Base-by-base conservation (phyloP, 2,329 filamentous ascomycete genomes). In the Fusarium newnesense region DNA sequence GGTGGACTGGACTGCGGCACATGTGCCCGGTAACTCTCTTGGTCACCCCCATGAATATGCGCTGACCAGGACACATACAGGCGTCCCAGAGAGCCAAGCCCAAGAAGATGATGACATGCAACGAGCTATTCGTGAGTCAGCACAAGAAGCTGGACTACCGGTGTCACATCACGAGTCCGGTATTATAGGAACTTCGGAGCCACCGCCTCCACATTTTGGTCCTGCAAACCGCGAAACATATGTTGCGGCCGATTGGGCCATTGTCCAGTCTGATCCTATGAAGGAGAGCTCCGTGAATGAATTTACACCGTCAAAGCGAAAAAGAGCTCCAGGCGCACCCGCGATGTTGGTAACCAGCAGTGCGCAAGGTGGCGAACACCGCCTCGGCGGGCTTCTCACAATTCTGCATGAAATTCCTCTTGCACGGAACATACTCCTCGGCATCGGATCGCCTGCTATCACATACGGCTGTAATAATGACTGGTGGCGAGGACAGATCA, bases 401-500 rank as follows among this genome's bases (percentile, higher is more conserved):
- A 88, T 92, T 12, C 83, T 89, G 43, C 87, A 91, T 74, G 83
- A 87, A 62, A 91, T 92, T 30, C 90, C 90, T 2, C 79, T 89
- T 1, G 85, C 85, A 2, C 85, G 89, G 59, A 91, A 91, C 71
- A 81, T 86, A 6, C 81, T 92, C 18, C 82, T 92, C 6, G 78
- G 81, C 30, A 81, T 80, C 15, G 85, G 85, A 4, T 60, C 77
- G 7, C 78, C 84, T 9, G 80, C 84, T 5, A 75, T 80, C 4
- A 84, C 81, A 39, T 92, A 91, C 70, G 89, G 89, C 2, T 84
- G 87, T 72, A 84, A 88, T 70, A 81, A 81, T 18, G 85, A 89
- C 67, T 92, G 90, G 90, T 92, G 90, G 90, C 87, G 85, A 69
- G 90, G 90, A 7, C 83, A 86, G 52, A 78, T 83, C 13, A 90